phyloP scores from a whole-genome alignment of 1,284 basidiomycete genomes.

The Fomitiporia mediterranea region DNA sequence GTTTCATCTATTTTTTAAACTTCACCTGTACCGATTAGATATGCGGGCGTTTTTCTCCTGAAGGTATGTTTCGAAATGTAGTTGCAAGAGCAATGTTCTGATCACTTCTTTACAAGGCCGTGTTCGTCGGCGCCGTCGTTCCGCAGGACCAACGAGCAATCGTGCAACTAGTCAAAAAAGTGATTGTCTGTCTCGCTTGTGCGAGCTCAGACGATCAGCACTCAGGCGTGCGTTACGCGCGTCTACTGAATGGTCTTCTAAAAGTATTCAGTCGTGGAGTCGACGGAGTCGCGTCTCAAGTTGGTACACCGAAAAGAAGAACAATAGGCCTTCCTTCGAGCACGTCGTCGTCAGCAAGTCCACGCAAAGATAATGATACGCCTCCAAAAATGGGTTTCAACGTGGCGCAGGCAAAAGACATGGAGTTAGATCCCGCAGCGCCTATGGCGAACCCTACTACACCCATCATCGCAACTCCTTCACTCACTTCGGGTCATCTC shows the following conservation, averaged over 20 bases:
- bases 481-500: background rate
- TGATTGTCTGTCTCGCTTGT: constrained; percentile 23
- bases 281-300: constrained; percentile 21
- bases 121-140: constrained; percentile 25
- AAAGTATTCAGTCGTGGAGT: constrained; percentile 23
- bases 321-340: background rate
- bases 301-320: constrained; percentile 15
- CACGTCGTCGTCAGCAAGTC: background rate
- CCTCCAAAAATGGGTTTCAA: background rate
- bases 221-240: constrained; percentile 25
- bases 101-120: constrained; percentile 18
- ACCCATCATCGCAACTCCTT: background rate
- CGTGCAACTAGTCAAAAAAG: constrained; percentile 24
- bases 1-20: background rate
- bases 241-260: constrained; percentile 26
- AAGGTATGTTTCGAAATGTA: constrained; percentile 4
- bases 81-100: background rate
- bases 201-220: constrained; percentile 24
- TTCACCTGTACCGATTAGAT: constrained; percentile 11
- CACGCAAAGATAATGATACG: background rate
- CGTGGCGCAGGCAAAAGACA: background rate
- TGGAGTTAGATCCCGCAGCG: background rate
- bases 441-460: background rate
- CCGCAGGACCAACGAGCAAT: constrained; percentile 23
- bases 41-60: constrained; percentile 24